Evolutionary conservation across 805 yeast species (phyloP), one percentile per base, ranked within the genome.

Genomic region (Pichia kluyveri): DNA sequence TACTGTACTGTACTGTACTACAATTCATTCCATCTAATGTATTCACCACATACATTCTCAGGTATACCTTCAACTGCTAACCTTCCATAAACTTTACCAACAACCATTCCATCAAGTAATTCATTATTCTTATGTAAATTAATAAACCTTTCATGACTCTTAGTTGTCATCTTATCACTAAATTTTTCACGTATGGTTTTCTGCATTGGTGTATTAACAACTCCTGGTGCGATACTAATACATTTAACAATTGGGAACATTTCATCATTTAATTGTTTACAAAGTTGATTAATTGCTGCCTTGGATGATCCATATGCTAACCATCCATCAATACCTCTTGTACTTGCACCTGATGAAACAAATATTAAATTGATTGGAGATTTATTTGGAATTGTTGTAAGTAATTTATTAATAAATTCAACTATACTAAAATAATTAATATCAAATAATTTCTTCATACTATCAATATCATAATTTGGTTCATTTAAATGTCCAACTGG

Each of bases 171-270:
- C 28, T 69, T 68, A 5, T 57, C 53, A 2, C 81, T 79, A 53
- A 77, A 79, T 41, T 65, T 72, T 17, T 78, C 83, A 56, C 98
- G 78, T 49, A 91, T 89, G 47, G 79, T 82, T 8, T 54, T 62
- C 67, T 93, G 98, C 98, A 93, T 91, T 19, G 70, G 70, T 1
- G 99, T 91, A 60, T 87, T 87, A 2, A 93, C 97, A 1, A 88
- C 95, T 5, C 99, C 98, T 0, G 98, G 98, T 0, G 96, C 96
- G 26, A 93, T 73, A 0, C 96, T 72, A 11, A 89, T 67, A 4
- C 83, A 70, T 36, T 68, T 64, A n/a, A 88, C 66, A 3, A 40
- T n/a, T 0, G 68, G 71, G 1, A 72, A 68, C 60, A 85, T 89
- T 58, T 89, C 96, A 7, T 67, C 69, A 1, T 86, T 83, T 15